Evolutionary conservation across 2,329 filamentous ascomycete genomes (phyloP), one percentile per base, ranked within the genome.

Genomic region (Hypoxylon sp.): DNA sequence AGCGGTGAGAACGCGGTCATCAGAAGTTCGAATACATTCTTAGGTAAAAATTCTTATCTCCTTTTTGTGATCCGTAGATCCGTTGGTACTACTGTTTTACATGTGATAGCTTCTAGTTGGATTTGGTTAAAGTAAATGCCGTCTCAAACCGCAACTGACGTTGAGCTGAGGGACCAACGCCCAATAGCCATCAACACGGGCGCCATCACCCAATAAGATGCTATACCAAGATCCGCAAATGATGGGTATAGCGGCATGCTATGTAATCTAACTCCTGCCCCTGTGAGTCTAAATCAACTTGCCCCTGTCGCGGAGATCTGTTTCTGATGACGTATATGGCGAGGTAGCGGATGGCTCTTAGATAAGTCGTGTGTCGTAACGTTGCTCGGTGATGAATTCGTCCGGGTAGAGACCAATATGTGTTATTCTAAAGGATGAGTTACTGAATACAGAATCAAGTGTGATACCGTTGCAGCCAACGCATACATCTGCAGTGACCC

Each of bases 141-240:
- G 65, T 53, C 41, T 60, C 46, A 60, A 68, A 52, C 64, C 68
- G 65, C 50, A n/a, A 52, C 30, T 32, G 17, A 60, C 25, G 30
- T 60, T 50, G 28, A 59, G 32, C 52, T 63, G 52, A 60, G 43
- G 11, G 13, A 11, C 45, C 30, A 21, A 49, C 53, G 48, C 58
- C 67, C 68, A 70, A 68, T 65, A 51, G 51, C 65, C 64, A 28
- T 38, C 43, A 48, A 38, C 55, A 55, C 52, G 68, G 68, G 61
- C 64, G 38, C 11, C 36, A 10, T 30, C 36, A 11, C 46, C 68
- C 68, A 70, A 68, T 70, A n/a, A 49, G 21, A 61, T 25, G 5
- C 7, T 34, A 55, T 63, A 65, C 65, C 59, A 65, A 38, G 60
- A 45, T n/a, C 38, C 53, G 28, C 58, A 65, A 43, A 50, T 7